These are phyloP conservation scores for Pythium rishiriense DNA, from an alignment of 352 stramenopile genomes.

Conservation along the genomic window DNA sequence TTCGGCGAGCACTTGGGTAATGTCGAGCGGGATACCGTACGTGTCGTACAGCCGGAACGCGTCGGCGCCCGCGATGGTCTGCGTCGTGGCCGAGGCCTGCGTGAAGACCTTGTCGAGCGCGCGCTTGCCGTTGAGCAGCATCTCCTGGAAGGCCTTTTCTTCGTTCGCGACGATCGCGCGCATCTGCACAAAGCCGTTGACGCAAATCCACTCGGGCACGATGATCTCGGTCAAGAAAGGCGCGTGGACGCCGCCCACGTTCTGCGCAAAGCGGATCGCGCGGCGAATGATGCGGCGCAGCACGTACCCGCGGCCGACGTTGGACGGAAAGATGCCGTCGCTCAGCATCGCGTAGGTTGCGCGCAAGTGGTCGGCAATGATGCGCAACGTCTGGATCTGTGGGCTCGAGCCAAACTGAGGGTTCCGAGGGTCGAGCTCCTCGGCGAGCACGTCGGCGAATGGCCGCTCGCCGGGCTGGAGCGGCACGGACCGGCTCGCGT, in stretches of 20 bases:
- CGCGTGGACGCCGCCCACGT: slow-evolving; percentile 44
- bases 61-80: slow-evolving; percentile 45
- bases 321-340: slow-evolving; percentile 95
- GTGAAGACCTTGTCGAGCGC: slow-evolving; percentile 68
- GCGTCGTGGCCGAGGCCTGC: slow-evolving; percentile 18
- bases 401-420: slow-evolving; percentile 46
- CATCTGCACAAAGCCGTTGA: slow-evolving; percentile 54
- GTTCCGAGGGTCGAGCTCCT: slow-evolving; percentile 46
- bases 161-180: slow-evolving; percentile 69
- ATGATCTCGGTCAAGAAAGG: slow-evolving; percentile 56
- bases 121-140: slow-evolving; percentile 55
- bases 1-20: slow-evolving; percentile 67
- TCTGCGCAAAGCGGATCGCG: slow-evolving; percentile 70
- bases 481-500: slow-evolving; percentile 22
- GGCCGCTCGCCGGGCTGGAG: not conserved
- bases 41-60: slow-evolving; percentile 79
- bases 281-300: slow-evolving; percentile 94
- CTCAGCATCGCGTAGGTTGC: slow-evolving; percentile 93
- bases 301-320: slow-evolving; percentile 96
- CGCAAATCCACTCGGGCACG: slow-evolving; percentile 43
- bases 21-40: slow-evolving; percentile 75
- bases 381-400: slow-evolving; percentile 75
- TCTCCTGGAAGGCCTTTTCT: slow-evolving; percentile 71
- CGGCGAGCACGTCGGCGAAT: slow-evolving; percentile 42
- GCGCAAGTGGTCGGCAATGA: slow-evolving; percentile 96